A percentile compares a stretch with the other conserved stretches of the same genome.
phyloP scores from a whole-genome alignment of 2,329 filamentous ascomycete species.

The Phaeosphaeriaceae sp. region DNA sequence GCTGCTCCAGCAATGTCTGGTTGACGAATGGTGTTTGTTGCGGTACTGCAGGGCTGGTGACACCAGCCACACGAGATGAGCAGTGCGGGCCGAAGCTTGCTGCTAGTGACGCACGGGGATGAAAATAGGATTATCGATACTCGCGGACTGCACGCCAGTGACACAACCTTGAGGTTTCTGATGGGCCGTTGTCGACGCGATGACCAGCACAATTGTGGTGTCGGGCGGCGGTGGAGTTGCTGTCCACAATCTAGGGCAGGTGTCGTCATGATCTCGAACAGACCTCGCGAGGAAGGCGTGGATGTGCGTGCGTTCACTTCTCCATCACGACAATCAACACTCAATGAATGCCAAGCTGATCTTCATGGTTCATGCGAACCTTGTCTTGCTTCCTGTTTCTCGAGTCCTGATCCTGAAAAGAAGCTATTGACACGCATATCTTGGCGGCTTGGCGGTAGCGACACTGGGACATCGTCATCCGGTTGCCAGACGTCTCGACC shows the following conservation, averaged over 20 bases:
- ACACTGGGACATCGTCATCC: background rate
- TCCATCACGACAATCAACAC: background rate
- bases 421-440: background rate
- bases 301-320: background rate
- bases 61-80: slow-evolving; percentile 13
- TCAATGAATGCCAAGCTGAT: background rate
- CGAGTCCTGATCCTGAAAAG: background rate
- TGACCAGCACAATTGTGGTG: background rate
- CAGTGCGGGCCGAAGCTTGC: slow-evolving; percentile 4
- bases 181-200: background rate
- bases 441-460: background rate
- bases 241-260: background rate
- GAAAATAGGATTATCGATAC: slow-evolving; percentile 13
- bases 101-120: slow-evolving; percentile 4
- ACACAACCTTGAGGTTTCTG: background rate
- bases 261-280: background rate
- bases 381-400: background rate
- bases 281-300: background rate
- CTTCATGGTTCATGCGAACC: background rate
- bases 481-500: too few relatives aligned
- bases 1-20: background rate
- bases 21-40: background rate
- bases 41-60: background rate
- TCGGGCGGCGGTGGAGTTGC: background rate
- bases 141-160: slow-evolving; percentile 1